Evolutionary conservation across 106 monocot genomes (phyloP), one percentile per base, ranked within the genome.

Genomic region (Phalaenopsis equestris): DNA sequence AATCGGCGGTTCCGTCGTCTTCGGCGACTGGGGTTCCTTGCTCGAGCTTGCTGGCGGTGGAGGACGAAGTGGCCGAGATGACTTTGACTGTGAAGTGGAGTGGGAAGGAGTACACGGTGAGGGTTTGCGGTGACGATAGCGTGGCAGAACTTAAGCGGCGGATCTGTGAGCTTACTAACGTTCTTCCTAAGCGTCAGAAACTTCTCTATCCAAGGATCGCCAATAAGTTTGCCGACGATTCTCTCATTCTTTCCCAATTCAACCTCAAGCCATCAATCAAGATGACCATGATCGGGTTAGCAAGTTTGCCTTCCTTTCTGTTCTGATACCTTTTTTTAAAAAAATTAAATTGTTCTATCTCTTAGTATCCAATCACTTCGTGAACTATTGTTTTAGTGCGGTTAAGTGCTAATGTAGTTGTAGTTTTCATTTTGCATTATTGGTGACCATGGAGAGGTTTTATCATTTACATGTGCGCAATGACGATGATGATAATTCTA

Each of bases 171-270:
- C 86, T 56, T 77, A 94, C 97, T 45, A 82, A 78, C 64, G 92
- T 98, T 38, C 97, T 98, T 68, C 94, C 97, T 52, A 98, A 98
- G 83, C 92, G 97, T 49, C 97, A 94, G 89, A 98, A 94, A 87
- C 94, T 98, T 24, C 82, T 98, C 45, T 98, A 98, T 76, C 94
- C 97, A 0, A 98, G 92, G 86, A 85, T 94, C 78, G 90, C 89
- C 14, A 17, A 89, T 79, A 94, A 89, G 83, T 87, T 92, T 43
- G 82, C 78, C 41, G 90, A 94, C 18, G 92, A 98, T 80, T 89
- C 94, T 30, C 30, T 89, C 45, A 88, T 98, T 56, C 86, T 98
- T 82, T 89, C 92, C 21, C 75, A 86, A 42, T 84, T 97, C 79
- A 80, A 81, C 36, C 86, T 97, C 78, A 97, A 92, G 76, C 84